Conservation (phyloP, 2,329 filamentous ascomycete genomes). For the Aspergillus glaucus region DNA sequence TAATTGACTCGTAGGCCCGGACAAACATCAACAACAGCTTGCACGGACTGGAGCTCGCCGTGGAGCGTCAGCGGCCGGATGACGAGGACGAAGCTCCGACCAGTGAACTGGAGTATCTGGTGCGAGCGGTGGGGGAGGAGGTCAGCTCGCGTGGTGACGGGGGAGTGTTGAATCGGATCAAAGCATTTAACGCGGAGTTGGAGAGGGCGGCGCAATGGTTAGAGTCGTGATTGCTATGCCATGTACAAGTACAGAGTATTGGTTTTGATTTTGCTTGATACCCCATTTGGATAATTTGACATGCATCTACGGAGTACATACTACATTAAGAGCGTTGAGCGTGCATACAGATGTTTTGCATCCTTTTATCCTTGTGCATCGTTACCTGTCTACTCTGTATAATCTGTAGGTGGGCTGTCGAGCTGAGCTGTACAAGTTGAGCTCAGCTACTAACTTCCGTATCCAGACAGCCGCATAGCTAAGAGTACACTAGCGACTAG, state of each 20-base stretch:
- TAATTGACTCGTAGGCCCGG: conserved; percentile 23
- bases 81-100: conserved; percentile 9
- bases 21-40: conserved; percentile 38
- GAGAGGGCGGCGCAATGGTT: conserved; percentile 28
- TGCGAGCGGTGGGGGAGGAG: conserved; percentile 36
- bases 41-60: conserved; percentile 35
- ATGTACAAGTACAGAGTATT: conserved; percentile 21
- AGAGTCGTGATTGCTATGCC: conserved; percentile 43
- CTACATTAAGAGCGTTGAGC: too few species aligned
- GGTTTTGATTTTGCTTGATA: too few species aligned
- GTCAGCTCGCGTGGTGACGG: conserved; percentile 38
- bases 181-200: conserved; percentile 38
- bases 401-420: too few species aligned
- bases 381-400: too few species aligned
- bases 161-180: conserved; percentile 37
- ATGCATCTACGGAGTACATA: too few species aligned
- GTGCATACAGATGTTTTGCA: too few species aligned
- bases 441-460: too few species aligned
- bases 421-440: too few species aligned
- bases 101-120: conserved; percentile 35
- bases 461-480: too few species aligned
- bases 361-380: too few species aligned
- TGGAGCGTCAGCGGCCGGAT: conserved; percentile 33
- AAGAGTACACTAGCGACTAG: too few species aligned
- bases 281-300: too few species aligned